Evolutionary conservation across 108 stramenopile genomes (phyloP).

Genomic region (Nitzschia sp.): DNA sequence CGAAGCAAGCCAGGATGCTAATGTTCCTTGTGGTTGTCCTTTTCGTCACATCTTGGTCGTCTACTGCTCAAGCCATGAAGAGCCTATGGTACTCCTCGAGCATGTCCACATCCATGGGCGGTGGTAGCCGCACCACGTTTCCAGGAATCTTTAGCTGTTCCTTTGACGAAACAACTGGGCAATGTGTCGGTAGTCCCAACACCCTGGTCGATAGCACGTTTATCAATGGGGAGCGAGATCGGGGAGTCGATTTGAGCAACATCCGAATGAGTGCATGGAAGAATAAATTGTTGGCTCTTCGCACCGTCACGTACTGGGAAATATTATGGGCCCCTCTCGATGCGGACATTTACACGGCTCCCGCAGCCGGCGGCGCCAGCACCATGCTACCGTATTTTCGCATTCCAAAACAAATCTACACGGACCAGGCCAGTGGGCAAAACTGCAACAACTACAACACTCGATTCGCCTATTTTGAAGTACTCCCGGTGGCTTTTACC

Average conservation of each 20-base stretch:
- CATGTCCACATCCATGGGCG: slow-evolving; percentile 5
- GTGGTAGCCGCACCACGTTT: background rate
- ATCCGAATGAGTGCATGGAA: background rate
- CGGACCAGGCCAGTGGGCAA: background rate
- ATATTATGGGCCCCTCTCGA: background rate
- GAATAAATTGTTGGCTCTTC: background rate
- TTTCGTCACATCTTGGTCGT: too few relatives aligned
- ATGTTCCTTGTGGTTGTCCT: too few relatives aligned
- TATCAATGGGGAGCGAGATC: background rate
- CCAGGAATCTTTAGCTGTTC: slow-evolving; percentile 1
- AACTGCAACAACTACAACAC: background rate
- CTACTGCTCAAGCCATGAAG: background rate
- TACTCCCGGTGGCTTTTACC: background rate
- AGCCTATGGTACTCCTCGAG: background rate
- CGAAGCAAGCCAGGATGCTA: too few relatives aligned
- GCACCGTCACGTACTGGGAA: background rate
- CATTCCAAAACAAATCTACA: background rate
- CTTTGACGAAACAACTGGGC: background rate
- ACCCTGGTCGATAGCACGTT: background rate
- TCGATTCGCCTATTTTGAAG: background rate
- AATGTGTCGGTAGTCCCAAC: background rate
- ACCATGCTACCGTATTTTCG: background rate
- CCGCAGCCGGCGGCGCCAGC: background rate
- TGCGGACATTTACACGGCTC: background rate
- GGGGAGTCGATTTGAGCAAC: background rate